These are phyloP conservation scores for Coniochaeta ligniaria DNA, from an alignment of 2,329 filamentous ascomycete genomes.

Conservation along the genomic window DNA sequence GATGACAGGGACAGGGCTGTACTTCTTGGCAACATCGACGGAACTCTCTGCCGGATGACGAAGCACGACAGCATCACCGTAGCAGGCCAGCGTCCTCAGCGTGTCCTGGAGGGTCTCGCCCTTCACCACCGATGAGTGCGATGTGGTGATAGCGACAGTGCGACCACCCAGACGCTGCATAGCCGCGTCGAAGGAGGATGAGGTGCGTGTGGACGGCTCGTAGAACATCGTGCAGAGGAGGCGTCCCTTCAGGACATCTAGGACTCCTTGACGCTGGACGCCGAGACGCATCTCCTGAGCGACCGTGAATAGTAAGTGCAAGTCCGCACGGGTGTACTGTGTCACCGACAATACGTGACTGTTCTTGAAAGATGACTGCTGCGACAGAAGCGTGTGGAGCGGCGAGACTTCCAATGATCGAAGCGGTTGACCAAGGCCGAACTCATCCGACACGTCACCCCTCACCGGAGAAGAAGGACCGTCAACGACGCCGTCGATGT, in stretches of 20 bases:
- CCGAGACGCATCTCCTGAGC: constrained; percentile 96
- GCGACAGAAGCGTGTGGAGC: constrained; percentile 65
- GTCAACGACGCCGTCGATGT: constrained; percentile 25
- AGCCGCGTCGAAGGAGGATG: constrained; percentile 90
- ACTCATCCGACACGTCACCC: constrained; percentile 31
- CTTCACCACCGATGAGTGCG: constrained; percentile 85
- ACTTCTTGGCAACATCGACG: constrained; percentile 77
- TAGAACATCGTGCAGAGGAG: constrained; percentile 93
- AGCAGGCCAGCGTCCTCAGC: constrained; percentile 87
- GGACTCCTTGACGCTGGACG: constrained; percentile 83
- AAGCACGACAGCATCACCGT: constrained; percentile 91
- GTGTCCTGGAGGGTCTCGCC: constrained; percentile 92
- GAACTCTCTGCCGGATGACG: constrained; percentile 82
- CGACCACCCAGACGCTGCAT: constrained; percentile 97
- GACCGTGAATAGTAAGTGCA: constrained; percentile 91
- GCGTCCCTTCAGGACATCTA: constrained; percentile 78
- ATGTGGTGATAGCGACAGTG: constrained; percentile 73
- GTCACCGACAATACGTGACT: constrained; percentile 87
- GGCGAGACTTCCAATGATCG: constrained; percentile 49
- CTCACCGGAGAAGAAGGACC: constrained; percentile 15
- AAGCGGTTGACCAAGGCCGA: constrained; percentile 30
- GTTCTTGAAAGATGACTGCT: constrained; percentile 76
- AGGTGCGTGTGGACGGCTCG: constrained; percentile 93
- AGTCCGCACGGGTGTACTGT: constrained; percentile 78
- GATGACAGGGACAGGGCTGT: constrained; percentile 85